Base-by-base conservation (phyloP, 441 rosid genomes). In the Gossypium aridum region DNA sequence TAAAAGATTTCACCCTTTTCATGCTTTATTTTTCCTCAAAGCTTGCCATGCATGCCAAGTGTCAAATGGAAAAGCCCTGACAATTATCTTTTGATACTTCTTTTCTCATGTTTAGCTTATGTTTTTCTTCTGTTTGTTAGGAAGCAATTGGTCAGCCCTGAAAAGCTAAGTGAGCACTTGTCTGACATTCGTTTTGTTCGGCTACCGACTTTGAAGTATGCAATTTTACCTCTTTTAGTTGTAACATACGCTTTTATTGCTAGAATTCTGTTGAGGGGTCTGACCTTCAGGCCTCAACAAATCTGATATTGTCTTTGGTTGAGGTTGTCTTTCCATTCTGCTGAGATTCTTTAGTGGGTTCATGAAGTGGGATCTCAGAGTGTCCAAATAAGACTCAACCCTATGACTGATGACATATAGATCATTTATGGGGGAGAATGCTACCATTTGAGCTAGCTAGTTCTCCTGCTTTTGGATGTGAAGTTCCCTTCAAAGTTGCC, bases 121-220 rank as follows among this genome's bases (percentile, higher is more conserved):
- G 0, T 9, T 61, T 47, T 59, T 53, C 14, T 68, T 51, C 9
- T 80, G 26, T 76, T 72, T 82, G 64, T 69, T 81, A 93, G 97
- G 94, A 85, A 91, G 78, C 97, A 83, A 71, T 71, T 80, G 83
- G 81, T 87, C 59, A 85, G 90, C 45, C 84, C 89, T 56, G 75
- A 85, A 57, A 90, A 91, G 83, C 87, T 89, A 19, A 83, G 79
- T 74, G 90, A 93, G 53, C 95, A 64, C 3, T 87, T 96, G 61
- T 90, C 96, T 5, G 93, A 87, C 57, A 88, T 96, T 64, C 92
- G 96, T 77, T 91, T 94, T 69, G 86, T 96, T 78, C 89, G 92
- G 13, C 76, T 94, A 74, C 80, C 90, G 2, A 78, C 89, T 14
- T 91, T 96, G 56, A 90, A 85, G 98, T 93, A 92, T 75, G 70